These are phyloP conservation scores for Limonium bicolor DNA, from an alignment of 148 eudicot genomes.

Conservation along the genomic window DNA sequence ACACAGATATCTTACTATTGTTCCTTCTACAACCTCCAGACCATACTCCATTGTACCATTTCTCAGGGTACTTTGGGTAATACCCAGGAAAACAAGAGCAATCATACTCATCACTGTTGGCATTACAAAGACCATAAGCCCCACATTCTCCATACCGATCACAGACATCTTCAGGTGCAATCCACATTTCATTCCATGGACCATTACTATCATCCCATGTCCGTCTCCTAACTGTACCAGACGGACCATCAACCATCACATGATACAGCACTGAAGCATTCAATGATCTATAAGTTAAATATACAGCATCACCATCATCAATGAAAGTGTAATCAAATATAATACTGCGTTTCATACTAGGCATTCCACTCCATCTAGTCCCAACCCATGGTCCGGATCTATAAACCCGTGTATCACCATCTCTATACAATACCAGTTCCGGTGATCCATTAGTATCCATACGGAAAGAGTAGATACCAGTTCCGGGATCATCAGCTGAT, in stretches of 20 bases:
- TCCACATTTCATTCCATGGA: constrained; percentile 5
- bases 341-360: background rate
- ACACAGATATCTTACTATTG: constrained; percentile 11
- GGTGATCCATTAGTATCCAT: background rate
- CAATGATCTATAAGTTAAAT: background rate
- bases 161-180: constrained; percentile 11
- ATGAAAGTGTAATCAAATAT: background rate
- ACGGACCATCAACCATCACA: background rate
- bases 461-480: background rate
- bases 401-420: background rate
- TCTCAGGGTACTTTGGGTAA: constrained; percentile 10
- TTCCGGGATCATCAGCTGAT: background rate
- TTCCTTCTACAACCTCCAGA: constrained; percentile 35
- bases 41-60: constrained; percentile 37
- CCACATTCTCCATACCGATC: constrained; percentile 36
- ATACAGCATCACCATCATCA: background rate
- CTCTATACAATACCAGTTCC: background rate
- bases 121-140: constrained; percentile 19
- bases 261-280: background rate
- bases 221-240: background rate
- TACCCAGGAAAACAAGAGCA: constrained; percentile 41
- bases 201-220: constrained; percentile 3
- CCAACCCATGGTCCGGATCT: background rate
- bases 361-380: background rate
- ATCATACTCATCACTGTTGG: constrained; percentile 5